Base-by-base conservation (phyloP, 495 filamentous ascomycete genomes). In the Penicillium samsonianum region DNA sequence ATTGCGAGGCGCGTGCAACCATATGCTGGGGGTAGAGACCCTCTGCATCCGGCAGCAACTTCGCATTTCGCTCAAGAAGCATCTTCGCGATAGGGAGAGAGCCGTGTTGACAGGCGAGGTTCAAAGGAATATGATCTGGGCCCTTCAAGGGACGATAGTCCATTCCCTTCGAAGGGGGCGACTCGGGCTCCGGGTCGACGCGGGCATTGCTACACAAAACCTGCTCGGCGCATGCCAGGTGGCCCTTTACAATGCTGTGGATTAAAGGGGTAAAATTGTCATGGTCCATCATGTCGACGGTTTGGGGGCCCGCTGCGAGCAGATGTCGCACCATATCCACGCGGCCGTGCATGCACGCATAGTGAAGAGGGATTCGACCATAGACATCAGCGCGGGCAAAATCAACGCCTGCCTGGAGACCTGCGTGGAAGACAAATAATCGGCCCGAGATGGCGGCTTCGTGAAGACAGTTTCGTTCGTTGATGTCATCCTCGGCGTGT, bases 201-300 rank as follows among this genome's bases (percentile, higher is more conserved):
- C 90, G 80, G 14, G 94, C 91, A 58, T 85, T 83, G 48, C 79
- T 83, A 8, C 77, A 71, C 3, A 98, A 80, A 40, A 98, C 79
- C 58, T 84, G 81, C 61, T 89, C 79, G 2, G 93, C 92, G 68
- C 90, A 95, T 43, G 83, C 76, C 19, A 90, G 77, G 55, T 94
- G 86, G 41, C 86, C 81, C 63, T 93, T 91, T 46, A 95, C 91
- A 64, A 98, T 96, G 53, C 90, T 88, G 70, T 97, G 94, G 50
- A 98, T 94, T 46, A 98, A 76, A 0, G 94, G 91, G 3, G 94
- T 97, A 72, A 96, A 98, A 73, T 96, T 97, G 72, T 98, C 92
- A 64, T 96, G 91, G 65, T 98, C 94, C 70, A 91, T 89, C 19
- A 85, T 70, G 67, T 98, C 82, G 64, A 98, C 88, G 0, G 90